These are phyloP conservation scores for Cicer cuneatum DNA, from an alignment of 306 rosid genomes.

Conservation along the genomic window DNA sequence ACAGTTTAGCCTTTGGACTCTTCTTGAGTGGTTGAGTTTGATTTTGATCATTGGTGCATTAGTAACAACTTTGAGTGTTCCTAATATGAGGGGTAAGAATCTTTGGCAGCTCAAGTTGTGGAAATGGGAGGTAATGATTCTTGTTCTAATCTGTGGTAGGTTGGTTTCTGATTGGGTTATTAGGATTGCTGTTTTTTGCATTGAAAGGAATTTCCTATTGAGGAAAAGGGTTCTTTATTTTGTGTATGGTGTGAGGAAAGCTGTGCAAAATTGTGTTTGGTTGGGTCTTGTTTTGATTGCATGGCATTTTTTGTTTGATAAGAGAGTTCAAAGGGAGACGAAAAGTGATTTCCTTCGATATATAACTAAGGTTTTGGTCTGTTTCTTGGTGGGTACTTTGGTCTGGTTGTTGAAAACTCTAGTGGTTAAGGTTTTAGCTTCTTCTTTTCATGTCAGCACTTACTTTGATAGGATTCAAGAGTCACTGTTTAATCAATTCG, in stretches of 20 bases:
- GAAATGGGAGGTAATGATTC: conserved; percentile 86
- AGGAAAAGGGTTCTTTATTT: conserved; percentile 81
- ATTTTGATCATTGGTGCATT: conserved; percentile 61
- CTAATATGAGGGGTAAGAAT: conserved; percentile 43
- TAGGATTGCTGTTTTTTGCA: conserved; percentile 60
- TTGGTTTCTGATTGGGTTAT: conserved; percentile 86
- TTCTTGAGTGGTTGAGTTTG: conserved; percentile 77
- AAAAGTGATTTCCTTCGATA: conserved; percentile 41
- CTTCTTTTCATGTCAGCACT: conserved; percentile 81
- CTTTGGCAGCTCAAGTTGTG: conserved; percentile 70
- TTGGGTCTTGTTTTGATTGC: conserved; percentile 78
- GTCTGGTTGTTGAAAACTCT: conserved; percentile 81
- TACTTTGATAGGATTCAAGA: conserved; percentile 92
- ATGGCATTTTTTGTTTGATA: conserved; percentile 75
- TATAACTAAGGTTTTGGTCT: conserved; percentile 65
- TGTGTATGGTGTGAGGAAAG: conserved; percentile 74
- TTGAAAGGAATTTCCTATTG: conserved; percentile 76
- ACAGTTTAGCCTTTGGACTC: conserved; percentile 46
- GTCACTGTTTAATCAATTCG: conserved; percentile 75
- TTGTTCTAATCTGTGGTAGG: conserved; percentile 79
- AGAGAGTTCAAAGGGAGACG: conserved; percentile 71
- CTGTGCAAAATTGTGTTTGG: conserved; percentile 85
- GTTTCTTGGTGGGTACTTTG: conserved; percentile 71
- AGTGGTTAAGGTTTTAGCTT: conserved; percentile 78
- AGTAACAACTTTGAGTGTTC: conserved; percentile 55